Conservation (phyloP, 2,329 filamentous ascomycete species). For the Colletotrichum spaethianum region DNA sequence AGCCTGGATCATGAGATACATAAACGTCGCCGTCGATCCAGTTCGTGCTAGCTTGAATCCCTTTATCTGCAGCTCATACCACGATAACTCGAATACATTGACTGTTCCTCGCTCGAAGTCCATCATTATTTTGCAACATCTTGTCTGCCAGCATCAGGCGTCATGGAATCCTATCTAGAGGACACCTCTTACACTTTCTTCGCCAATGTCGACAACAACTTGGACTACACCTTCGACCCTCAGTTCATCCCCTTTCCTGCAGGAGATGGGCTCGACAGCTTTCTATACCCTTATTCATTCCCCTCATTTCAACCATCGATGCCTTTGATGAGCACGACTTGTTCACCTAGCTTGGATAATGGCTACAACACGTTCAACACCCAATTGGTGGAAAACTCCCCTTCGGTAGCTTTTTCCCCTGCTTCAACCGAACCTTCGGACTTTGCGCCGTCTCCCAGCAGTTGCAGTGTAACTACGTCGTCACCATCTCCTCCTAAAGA, state of each 20-base stretch:
- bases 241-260: conserved; percentile 25
- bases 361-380: conserved; percentile 3
- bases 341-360: background rate
- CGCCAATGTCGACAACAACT: background rate
- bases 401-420: conserved; percentile 17
- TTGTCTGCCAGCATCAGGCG: conserved; percentile 13
- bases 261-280: conserved; percentile 14
- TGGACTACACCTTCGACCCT: conserved; percentile 22
- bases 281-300: conserved; percentile 24
- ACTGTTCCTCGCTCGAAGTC: background rate
- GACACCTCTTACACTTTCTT: conserved; percentile 26
- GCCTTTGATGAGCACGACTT: conserved; percentile 9
- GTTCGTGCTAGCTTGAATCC: conserved; percentile 6
- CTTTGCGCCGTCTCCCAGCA: conserved; percentile 8
- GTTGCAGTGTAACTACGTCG: conserved; percentile 5
- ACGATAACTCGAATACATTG: background rate
- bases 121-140: background rate
- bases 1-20: conserved; percentile 28
- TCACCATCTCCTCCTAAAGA: conserved; percentile 16
- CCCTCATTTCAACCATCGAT: conserved; percentile 10
- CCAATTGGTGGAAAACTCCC: background rate
- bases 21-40: conserved; percentile 35
- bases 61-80: background rate
- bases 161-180: conserved; percentile 31
- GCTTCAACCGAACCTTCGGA: conserved; percentile 14